These are phyloP conservation scores for Citrullus colocynthis DNA, from an alignment of 306 rosid genomes.

Conservation along the genomic window DNA sequence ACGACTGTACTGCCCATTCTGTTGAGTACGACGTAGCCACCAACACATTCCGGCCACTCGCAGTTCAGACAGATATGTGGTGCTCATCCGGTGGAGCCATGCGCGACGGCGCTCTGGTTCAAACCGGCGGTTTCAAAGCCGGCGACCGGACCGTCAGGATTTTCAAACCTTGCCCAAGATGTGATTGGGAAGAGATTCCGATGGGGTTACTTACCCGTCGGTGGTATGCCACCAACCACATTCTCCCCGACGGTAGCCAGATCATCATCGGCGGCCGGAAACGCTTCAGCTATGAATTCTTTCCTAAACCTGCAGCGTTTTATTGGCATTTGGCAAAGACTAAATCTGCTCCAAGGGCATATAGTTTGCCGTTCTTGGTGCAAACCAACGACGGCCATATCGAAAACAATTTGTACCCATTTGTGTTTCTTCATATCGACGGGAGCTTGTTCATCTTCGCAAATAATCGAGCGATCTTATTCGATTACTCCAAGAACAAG, in stretches of 20 bases:
- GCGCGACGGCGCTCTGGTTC: slow-evolving; percentile 56
- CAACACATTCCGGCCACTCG: slow-evolving; percentile 46
- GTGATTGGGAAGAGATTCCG: slow-evolving; percentile 68
- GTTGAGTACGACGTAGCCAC: slow-evolving; percentile 34
- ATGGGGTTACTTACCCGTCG: slow-evolving; percentile 33
- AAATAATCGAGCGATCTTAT: slow-evolving; percentile 38
- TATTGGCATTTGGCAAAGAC: neutral
- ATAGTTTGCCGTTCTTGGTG: slow-evolving; percentile 24
- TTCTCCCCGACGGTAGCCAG: slow-evolving; percentile 54
- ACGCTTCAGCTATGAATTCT: slow-evolving; percentile 67
- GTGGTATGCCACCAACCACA: slow-evolving; percentile 74
- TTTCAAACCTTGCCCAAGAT: slow-evolving; percentile 47
- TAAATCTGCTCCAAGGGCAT: neutral
- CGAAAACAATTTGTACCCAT: slow-evolving; percentile 77
- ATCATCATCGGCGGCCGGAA: slow-evolving; percentile 64
- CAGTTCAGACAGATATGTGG: slow-evolving; percentile 57
- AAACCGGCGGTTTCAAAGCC: slow-evolving; percentile 72
- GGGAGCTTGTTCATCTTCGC: slow-evolving; percentile 82
- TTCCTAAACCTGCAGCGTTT: slow-evolving; percentile 6
- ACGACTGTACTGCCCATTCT: slow-evolving; percentile 81
- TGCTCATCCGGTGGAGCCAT: slow-evolving; percentile 73
- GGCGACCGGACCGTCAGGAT: slow-evolving; percentile 40
- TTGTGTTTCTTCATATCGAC: slow-evolving; percentile 61
- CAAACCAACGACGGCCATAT: slow-evolving; percentile 26
- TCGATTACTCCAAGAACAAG: slow-evolving; percentile 34